These are phyloP conservation scores for Ilex paraguariensis DNA, from an alignment of 305 asterid species.

Conservation along the genomic window DNA sequence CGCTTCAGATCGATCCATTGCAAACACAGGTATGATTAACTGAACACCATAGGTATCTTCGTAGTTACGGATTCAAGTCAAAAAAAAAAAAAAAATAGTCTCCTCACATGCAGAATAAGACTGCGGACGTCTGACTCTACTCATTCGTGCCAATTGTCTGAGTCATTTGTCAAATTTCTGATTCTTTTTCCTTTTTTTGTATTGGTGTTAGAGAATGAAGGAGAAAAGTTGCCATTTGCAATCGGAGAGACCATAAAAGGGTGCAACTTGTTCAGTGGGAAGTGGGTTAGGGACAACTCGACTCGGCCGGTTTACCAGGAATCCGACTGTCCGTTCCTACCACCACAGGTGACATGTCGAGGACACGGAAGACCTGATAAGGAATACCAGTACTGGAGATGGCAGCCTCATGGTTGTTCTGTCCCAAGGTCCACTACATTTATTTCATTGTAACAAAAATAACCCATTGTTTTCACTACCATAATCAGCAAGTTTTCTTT, in stretches of 20 bases:
- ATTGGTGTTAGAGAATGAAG: conserved; percentile 17
- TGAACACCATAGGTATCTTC: too few relatives aligned
- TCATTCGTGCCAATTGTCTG: not conserved
- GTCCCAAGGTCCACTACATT: conserved; percentile 54
- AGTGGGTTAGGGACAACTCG: conserved; percentile 67
- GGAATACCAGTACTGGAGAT: conserved; percentile 71
- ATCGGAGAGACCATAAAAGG: conserved; percentile 35
- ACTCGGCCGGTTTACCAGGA: conserved; percentile 64
- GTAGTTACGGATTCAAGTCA: too few relatives aligned
- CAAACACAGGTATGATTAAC: too few relatives aligned
- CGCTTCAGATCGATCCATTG: too few relatives aligned
- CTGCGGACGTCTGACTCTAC: too few relatives aligned
- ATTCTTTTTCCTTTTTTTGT: too few relatives aligned
- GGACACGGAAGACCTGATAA: conserved; percentile 76
- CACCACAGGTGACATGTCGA: conserved; percentile 78
- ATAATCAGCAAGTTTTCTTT: too few relatives aligned
- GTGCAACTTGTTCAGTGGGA: conserved; percentile 65
- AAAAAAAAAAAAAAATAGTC: too few relatives aligned
- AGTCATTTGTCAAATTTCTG: conserved; percentile 7
- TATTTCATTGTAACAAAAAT: not conserved
- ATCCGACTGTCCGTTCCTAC: conserved; percentile 67
- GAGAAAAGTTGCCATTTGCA: conserved; percentile 27
- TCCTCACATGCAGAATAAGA: too few relatives aligned
- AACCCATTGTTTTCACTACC: too few relatives aligned
- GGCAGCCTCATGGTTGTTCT: conserved; percentile 78